phyloP scores from a whole-genome alignment of 306 rosid species.

The Mimosa bimucronata region DNA sequence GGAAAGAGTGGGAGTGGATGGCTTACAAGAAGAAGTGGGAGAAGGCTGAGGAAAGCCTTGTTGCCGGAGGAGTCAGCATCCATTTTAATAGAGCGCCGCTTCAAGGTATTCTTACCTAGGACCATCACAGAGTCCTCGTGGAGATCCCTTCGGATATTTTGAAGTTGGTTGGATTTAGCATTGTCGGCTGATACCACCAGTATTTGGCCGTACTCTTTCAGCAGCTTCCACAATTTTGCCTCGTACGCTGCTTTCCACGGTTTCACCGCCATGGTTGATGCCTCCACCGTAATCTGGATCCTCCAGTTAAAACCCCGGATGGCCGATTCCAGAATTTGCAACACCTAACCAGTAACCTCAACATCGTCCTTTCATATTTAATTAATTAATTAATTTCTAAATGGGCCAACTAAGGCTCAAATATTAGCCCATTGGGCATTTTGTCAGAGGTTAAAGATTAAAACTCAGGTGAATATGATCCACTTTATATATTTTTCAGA shows the following conservation, averaged over 20 bases:
- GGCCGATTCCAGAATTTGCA: background rate
- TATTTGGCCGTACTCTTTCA: constrained; percentile 65
- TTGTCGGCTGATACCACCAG: constrained; percentile 76
- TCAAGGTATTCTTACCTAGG: constrained; percentile 77
- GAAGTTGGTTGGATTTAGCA: constrained; percentile 71
- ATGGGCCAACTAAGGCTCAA: background rate
- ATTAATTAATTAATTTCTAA: no score
- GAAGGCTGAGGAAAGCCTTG: constrained; percentile 62
- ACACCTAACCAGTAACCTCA: background rate
- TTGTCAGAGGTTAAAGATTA: no score
- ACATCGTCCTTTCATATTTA: background rate
- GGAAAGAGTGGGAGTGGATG: background rate
- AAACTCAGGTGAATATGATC: no score
- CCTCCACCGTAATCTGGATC: no score
- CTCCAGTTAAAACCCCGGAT: background rate
- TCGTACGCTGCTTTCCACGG: constrained; percentile 68
- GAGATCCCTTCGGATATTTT: constrained; percentile 65
- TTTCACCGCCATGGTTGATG: constrained; percentile 67
- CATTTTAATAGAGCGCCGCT: constrained; percentile 52
- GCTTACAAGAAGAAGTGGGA: constrained; percentile 70
- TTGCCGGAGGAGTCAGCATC: constrained; percentile 68
- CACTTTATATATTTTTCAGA: no score
- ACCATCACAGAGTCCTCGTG: constrained; percentile 70
- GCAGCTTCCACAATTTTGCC: constrained; percentile 66
- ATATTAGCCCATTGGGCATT: background rate